phyloP scores from a whole-genome alignment of 805 yeast species.

The Candida glaebosa region DNA sequence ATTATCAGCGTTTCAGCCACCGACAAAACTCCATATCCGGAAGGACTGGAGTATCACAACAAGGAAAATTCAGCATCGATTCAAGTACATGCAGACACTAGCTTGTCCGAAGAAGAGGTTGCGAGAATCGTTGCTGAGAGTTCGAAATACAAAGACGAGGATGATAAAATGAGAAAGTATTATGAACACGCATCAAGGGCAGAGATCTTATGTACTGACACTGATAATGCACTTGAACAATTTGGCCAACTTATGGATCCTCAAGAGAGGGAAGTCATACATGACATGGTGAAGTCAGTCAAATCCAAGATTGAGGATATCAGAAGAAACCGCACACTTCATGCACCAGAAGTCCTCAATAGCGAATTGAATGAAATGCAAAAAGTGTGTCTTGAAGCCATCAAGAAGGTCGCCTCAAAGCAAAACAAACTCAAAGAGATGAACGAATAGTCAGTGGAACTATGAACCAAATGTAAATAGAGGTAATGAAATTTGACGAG shows the following conservation, averaged over 20 bases:
- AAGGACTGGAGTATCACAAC: slow-evolving; percentile 33
- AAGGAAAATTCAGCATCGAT: slow-evolving; percentile 55
- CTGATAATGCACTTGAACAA: slow-evolving; percentile 80
- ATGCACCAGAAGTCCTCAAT: slow-evolving; percentile 30
- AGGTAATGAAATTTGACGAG: slow-evolving; percentile 3
- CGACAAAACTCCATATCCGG: slow-evolving; percentile 46
- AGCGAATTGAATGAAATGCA: slow-evolving; percentile 38
- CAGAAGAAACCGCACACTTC: slow-evolving; percentile 25
- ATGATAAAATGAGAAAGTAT: slow-evolving; percentile 55
- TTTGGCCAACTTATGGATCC: slow-evolving; percentile 48
- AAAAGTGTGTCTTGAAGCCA: slow-evolving; percentile 33
- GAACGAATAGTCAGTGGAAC: neutral
- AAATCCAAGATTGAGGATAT: slow-evolving; percentile 31
- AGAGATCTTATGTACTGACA: slow-evolving; percentile 78
- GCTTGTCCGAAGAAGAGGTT: slow-evolving; percentile 67
- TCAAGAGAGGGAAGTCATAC: slow-evolving; percentile 43
- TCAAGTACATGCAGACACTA: slow-evolving; percentile 67
- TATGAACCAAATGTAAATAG: neutral
- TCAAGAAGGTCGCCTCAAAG: slow-evolving; percentile 35
- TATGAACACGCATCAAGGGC: slow-evolving; percentile 75
- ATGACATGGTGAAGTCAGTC: slow-evolving; percentile 16
- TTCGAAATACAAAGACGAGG: slow-evolving; percentile 55
- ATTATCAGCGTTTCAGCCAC: slow-evolving; percentile 55
- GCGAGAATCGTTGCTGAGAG: slow-evolving; percentile 63
- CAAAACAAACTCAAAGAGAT: slow-evolving; percentile 20